These are phyloP conservation scores for Erythrophleum ivorense DNA, from an alignment of 331 rosid genomes.

Conservation along the genomic window DNA sequence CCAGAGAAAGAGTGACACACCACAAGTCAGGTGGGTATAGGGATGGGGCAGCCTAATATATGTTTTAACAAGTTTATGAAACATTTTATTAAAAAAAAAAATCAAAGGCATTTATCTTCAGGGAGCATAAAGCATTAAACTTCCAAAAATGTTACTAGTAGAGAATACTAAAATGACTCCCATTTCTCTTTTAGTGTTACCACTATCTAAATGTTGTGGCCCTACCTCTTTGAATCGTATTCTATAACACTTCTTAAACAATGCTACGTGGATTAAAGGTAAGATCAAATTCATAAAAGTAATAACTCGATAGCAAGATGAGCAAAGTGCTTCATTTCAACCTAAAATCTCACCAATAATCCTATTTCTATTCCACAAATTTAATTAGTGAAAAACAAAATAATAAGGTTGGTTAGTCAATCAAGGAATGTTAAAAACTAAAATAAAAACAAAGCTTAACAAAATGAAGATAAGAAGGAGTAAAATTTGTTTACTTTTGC, in stretches of 20 bases:
- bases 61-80: neutral
- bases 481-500: too few relatives aligned
- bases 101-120: neutral
- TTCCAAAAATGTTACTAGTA: neutral
- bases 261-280: neutral
- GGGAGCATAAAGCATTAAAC: slow-evolving; percentile 1
- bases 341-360: neutral
- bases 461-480: neutral
- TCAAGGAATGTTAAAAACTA: neutral
- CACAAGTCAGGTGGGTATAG: too few relatives aligned
- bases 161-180: neutral
- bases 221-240: neutral
- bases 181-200: neutral
- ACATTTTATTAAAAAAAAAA: neutral
- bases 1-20: too few relatives aligned
- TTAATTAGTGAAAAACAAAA: slow-evolving; percentile 25
- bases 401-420: neutral
- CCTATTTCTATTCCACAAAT: slow-evolving; percentile 16
- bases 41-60: neutral
- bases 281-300: slow-evolving; percentile 31
- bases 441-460: too few relatives aligned
- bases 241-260: slow-evolving; percentile 8
- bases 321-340: neutral
- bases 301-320: neutral
- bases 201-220: neutral